Evolutionary conservation across 495 filamentous ascomycete species (phyloP), one percentile per base, ranked within the genome.

Genomic region (Aspergillus coremiiformis): DNA sequence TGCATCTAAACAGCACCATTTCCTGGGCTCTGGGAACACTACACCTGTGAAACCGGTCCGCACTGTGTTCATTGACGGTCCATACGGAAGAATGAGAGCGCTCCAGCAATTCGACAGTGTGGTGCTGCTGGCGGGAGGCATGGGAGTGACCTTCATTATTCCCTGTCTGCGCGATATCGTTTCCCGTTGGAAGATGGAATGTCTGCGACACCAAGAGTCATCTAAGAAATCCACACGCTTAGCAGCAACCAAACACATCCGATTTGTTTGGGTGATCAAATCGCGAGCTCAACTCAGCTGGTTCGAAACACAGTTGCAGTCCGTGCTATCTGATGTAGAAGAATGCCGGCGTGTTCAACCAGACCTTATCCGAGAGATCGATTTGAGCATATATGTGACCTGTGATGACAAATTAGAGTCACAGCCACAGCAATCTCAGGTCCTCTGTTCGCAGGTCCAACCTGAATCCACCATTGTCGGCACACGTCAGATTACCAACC

Each of bases 181-280:
- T 1, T 54, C 56, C 1, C 54, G 49, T 20, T 77, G 70, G 68
- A 68, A 59, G 47, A 29, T 14, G 21, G 65, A 64, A 12, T 55
- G 42, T 33, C 55, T 48, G 52, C 9, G 37, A 7, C 59, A 29
- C n/a, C 24, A 29, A 14, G 30, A 14, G 12, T 9, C 27, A 6
- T 17, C 51, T 15, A 20, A 17, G 11, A 30, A 27, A 10, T 33
- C 47, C 8, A 12, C 29, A 21, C 54, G 52, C 14, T 30, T 59
- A 5, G 63, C 69, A 5, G 87, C 81, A 47, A 85, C 82, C 11
- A 81, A 82, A 51, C 74, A 79, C 27, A 65, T 91, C 11, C 77
- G 82, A 11, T 87, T 92, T 50, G 69, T 92, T 1, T 83, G 90
- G 72, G 79, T 88, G 19, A 80, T 92, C 33, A 87, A 81, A 55